These are phyloP conservation scores for Colletotrichum navitas DNA, from an alignment of 2,329 filamentous ascomycete genomes.

Conservation along the genomic window DNA sequence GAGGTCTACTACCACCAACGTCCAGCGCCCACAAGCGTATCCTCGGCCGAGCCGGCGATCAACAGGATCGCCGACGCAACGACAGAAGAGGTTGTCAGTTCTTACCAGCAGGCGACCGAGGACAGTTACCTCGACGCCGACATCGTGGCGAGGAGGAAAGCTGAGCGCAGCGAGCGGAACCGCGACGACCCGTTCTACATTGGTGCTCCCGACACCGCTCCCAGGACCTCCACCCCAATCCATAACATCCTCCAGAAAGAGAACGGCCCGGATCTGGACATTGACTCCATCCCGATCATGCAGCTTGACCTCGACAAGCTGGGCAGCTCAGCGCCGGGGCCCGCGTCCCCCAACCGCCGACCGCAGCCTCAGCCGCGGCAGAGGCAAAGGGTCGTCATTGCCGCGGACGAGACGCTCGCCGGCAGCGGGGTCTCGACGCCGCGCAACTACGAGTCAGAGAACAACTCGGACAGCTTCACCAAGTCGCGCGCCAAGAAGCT, in stretches of 20 bases:
- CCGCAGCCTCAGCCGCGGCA: constrained; percentile 55
- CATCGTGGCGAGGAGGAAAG: constrained; percentile 78
- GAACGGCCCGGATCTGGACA: constrained; percentile 84
- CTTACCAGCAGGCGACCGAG: constrained; percentile 71
- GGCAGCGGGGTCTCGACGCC: constrained; percentile 63
- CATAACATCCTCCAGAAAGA: constrained; percentile 80
- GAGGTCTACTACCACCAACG: constrained; percentile 74
- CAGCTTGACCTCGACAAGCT: constrained; percentile 81
- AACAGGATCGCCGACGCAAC: constrained; percentile 62
- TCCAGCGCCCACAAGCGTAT: constrained; percentile 63
- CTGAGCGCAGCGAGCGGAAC: constrained; percentile 84
- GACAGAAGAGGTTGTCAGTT: constrained; percentile 60
- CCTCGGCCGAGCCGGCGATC: constrained; percentile 68
- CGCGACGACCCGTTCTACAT: constrained; percentile 98
- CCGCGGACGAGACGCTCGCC: constrained; percentile 79
- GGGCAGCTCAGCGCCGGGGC: constrained; percentile 46
- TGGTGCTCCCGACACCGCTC: constrained; percentile 62
- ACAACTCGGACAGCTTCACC: constrained; percentile 59
- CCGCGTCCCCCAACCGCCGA: constrained; percentile 49
- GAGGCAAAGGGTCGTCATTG: constrained; percentile 74
- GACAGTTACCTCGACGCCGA: constrained; percentile 79
- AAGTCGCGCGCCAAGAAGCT: constrained; percentile 64
- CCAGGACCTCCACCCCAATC: constrained; percentile 79
- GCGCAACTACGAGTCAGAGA: constrained; percentile 67
- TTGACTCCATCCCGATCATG: constrained; percentile 97